Base-by-base conservation (phyloP, 108 stramenopile genomes). In the Chaetoceros muelleri region DNA sequence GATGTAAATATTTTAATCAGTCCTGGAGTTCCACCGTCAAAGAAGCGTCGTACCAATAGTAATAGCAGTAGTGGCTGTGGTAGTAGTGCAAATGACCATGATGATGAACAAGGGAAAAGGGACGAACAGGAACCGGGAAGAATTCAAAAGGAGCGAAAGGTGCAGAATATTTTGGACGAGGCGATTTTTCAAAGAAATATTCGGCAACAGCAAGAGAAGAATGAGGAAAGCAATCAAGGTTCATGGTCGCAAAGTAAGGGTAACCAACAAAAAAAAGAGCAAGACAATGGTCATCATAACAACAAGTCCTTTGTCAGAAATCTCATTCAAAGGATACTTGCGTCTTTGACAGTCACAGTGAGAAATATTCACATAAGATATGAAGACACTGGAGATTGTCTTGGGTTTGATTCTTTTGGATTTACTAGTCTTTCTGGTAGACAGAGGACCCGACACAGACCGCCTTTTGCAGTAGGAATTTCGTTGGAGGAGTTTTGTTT, bases 341-440 rank as follows among this genome's bases (percentile, higher is more conserved):
- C 81, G 0, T 76, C 73, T 13, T 58, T 86, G 2, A 65, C 69
- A 17, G 69, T 86, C 26, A 82, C 85, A 13, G 64, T 82, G 2
- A 67, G 54, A 56, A 86, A 86, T 51, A 66, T 86, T 57, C 85
- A 86, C 53, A 56, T 86, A 10, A 76, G 85, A 52, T 86, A 86
- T 57, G 81, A 86, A 66, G 81, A 86, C 67, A 66, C 80, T 30
- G 84, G 84, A 30, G 64, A 65, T n/a, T 67, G 61, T 29, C 55
- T 81, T 67, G 76, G 80, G 24, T 74, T 81, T 48, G 72, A 71
- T 25, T 44, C 22, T 17, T 22, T 21, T 16, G 5, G n/a, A 28
- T 16, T 20, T 27, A 7, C 29, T 5, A n/a, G n/a, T n/a, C n/a
- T n/a, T n/a, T n/a, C n/a, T n/a, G n/a, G n/a, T n/a, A 24, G 24